Evolutionary conservation across 441 rosid species (phyloP).

Genomic region (Brassica hybrid): DNA sequence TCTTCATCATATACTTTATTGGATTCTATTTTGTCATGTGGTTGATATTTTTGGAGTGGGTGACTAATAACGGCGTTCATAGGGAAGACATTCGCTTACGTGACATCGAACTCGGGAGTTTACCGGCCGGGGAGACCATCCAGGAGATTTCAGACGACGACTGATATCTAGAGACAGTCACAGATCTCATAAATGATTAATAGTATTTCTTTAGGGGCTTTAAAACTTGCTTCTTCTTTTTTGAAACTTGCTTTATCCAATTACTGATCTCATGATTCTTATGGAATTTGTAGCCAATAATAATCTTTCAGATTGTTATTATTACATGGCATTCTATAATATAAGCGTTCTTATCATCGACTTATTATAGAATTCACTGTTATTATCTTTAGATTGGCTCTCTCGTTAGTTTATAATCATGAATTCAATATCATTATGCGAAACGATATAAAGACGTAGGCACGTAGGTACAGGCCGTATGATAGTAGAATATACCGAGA

Average conservation of each 20-base stretch:
- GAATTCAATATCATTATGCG: background rate
- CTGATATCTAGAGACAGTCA: background rate
- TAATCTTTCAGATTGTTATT: background rate
- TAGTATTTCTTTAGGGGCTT: background rate
- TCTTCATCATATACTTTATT: background rate
- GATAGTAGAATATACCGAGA: no score
- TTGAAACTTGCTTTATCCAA: background rate
- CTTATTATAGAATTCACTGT: background rate
- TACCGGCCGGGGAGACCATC: background rate
- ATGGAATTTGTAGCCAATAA: background rate
- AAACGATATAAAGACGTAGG: no score
- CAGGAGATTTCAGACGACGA: background rate
- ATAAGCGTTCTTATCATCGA: background rate
- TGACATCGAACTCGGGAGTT: background rate
- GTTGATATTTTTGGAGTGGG: background rate
- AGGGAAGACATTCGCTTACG: background rate
- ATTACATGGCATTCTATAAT: background rate
- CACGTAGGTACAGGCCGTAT: no score
- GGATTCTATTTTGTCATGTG: background rate
- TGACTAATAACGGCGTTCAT: background rate
- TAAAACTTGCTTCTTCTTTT: background rate
- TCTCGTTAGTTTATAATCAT: background rate
- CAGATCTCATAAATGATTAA: background rate
- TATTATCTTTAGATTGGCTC: background rate
- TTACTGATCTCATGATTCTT: background rate